Conservation (phyloP, 768 basidiomycete species). For the Termitomyces sp. region DNA sequence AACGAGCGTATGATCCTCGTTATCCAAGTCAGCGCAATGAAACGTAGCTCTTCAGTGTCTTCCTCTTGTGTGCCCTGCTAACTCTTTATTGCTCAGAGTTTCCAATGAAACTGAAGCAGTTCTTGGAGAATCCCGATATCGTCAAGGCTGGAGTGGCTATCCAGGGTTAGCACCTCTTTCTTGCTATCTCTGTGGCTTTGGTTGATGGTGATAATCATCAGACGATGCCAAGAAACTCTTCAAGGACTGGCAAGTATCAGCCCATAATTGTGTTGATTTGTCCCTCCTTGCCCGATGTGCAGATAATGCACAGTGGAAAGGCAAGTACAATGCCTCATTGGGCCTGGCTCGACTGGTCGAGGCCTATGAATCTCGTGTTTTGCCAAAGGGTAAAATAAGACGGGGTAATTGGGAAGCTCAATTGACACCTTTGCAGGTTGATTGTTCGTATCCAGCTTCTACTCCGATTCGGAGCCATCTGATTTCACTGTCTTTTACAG, state of each 20-base stretch:
- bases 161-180: conserved; percentile 42
- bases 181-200: conserved; percentile 5
- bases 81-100: conserved; percentile 34
- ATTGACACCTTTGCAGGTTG: conserved; percentile 42
- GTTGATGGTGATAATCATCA: conserved; percentile 21
- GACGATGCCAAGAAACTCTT: conserved; percentile 68
- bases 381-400: conserved; percentile 57
- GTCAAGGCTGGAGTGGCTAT: conserved; percentile 73
- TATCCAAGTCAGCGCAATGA: conserved; percentile 63
- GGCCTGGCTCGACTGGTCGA: conserved; percentile 65
- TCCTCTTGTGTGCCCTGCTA: background rate
- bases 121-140: conserved; percentile 50
- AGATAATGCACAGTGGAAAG: conserved; percentile 71
- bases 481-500: conserved; percentile 18
- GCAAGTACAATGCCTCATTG: conserved; percentile 53
- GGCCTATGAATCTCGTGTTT: conserved; percentile 44
- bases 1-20: conserved; percentile 50
- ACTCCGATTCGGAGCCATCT: background rate
- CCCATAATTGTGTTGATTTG: conserved; percentile 61
- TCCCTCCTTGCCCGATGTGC: conserved; percentile 63
- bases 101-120: conserved; percentile 40
- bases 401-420: conserved; percentile 66
- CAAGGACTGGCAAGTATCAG: conserved; percentile 38
- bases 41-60: conserved; percentile 21
- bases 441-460: conserved; percentile 45